Percentiles rank a stretch among this genome's conserved stretches.
Conservation (phyloP, 306 rosid species). For the Psophocarpus tetragonolobus region DNA sequence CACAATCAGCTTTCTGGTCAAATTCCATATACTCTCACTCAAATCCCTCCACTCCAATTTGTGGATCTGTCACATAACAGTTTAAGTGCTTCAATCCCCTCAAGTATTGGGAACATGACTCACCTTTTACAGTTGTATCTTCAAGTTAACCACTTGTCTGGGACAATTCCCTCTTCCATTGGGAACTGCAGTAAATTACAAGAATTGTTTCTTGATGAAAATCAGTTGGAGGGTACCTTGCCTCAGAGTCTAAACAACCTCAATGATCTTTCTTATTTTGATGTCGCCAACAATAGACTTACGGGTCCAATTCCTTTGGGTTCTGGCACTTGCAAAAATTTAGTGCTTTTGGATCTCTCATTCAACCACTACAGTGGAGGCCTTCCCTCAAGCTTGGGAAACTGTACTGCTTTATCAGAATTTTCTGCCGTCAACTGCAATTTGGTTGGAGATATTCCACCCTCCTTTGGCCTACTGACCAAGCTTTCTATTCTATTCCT, state of each 20-base stretch:
- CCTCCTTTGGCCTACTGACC: conserved; percentile 59
- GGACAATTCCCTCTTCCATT: conserved; percentile 67
- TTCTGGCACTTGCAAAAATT: conserved; percentile 43
- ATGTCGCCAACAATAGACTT: conserved; percentile 44
- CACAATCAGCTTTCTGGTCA: conserved; percentile 44
- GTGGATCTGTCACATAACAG: conserved; percentile 47
- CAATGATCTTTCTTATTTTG: conserved; percentile 38
- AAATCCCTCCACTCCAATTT: conserved; percentile 39
- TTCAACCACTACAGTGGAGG: conserved; percentile 57
- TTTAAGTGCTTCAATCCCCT: conserved; percentile 62
- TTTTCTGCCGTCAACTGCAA: conserved; percentile 44
- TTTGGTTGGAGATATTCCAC: conserved; percentile 67
- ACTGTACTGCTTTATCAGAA: conserved; percentile 47
- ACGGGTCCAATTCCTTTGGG: conserved; percentile 64
- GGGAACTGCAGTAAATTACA: conserved; percentile 57
- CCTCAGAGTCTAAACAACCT: conserved; percentile 59
- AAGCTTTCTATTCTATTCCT: conserved; percentile 48
- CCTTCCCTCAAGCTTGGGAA: conserved; percentile 66
- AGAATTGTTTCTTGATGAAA: conserved; percentile 43
- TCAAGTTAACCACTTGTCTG: conserved; percentile 46
- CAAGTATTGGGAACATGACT: conserved; percentile 54
- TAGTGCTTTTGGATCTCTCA: conserved; percentile 57
- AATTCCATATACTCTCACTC: conserved; percentile 57
- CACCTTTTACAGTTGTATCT: conserved; percentile 39
- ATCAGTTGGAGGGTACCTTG: conserved; percentile 52